Evolutionary conservation across 148 eudicot species (phyloP), one percentile per base, ranked within the genome.

Genomic region (Vaccinium macrocarpon): DNA sequence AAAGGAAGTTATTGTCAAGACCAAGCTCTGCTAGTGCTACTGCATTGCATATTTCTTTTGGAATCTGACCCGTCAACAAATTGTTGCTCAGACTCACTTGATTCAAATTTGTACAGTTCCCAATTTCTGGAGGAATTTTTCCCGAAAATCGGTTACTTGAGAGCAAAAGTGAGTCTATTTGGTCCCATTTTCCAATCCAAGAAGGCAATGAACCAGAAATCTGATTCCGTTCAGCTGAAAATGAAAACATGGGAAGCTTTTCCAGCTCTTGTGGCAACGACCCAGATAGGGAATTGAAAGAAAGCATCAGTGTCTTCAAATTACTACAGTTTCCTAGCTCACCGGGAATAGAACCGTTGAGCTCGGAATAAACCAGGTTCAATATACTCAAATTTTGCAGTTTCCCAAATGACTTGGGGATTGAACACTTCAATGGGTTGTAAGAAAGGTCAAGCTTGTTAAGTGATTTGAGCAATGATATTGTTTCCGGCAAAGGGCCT

Each of bases 261-360:
- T 85, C 70, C 1, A 91, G 87, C 84, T 88, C 90, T 50, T 86
- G 80, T 13, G 93, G 91, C 81, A 91, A 84, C 6, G 55, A 79
- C 62, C 93, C 93, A 27, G 93, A 81, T 38, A 91, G 87, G 0
- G 78, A 88, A 78, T 91, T 91, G 71, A 91, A 91, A 23, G 93
- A 91, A 38, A 91, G 88, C 88, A 91, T 82, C 62, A 91, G 29
- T 2, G 90, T 81, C 38, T 77, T 89, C 79, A 91, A 76, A 51
- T 87, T 89, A 0, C 29, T 71, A 68, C 93, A 91, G 16, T 82
- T 89, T 25, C 93, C 93, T 10, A 91, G 88, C 86, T 88, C 89
- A 1, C 88, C 53, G 2, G 93, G 93, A 56, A 91, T 86, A 19
- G 89, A 86, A 71, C 93, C 91, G 59, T 88, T 89, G 23, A 91